Base-by-base conservation (phyloP, 225 moss, liverwort and hornwort genomes). In the Antitrichia curtipendula region DNA sequence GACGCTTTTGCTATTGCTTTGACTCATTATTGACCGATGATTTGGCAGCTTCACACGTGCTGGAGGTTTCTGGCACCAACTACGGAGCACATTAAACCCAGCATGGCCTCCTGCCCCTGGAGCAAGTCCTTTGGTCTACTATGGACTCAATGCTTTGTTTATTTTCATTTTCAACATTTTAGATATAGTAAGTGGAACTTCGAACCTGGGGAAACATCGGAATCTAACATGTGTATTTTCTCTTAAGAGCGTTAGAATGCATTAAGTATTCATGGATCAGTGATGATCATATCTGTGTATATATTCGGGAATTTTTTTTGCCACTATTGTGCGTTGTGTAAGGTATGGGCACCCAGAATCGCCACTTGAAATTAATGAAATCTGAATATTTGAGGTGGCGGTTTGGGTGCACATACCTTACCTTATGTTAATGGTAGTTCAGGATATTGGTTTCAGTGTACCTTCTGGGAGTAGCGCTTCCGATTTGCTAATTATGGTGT, bases 121-220 rank as follows among this genome's bases (percentile, higher is more conserved):
- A 89, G 97, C 97, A 87, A 94, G 94, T 81, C 97, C 99, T 41
- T 95, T 97, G 94, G 78, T 96, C 40, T 99, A 94, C 87, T 99
- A 97, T 88, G 92, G 90, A 82, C 81, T 97, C 10, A 99, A 95
- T 87, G 97, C 95, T 47, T 88, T 97, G 78, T 97, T 97, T 86
- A 95, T 99, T 84, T 99, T 99, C 83, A 90, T 96, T 61, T 99
- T 99, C 92, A 99, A 99, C 87, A 96, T 99, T 58, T 89, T 99
- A 88, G 99, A 99, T 88, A 96, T 99, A 72, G 97, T 98, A 95
- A 93, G 96, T 91, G 74, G 22, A 71, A 56, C 75, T 63, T 88
- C 45, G 34, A 85, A 34, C 77, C 71, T 88, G 57, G 21, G 38
- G 29, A 53, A 84, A 72, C 52, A n/a, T 54, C 40, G 75, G 66